Evolutionary conservation across 2,329 filamentous ascomycete species (phyloP).

Genomic region (Periconia macrospinosa): DNA sequence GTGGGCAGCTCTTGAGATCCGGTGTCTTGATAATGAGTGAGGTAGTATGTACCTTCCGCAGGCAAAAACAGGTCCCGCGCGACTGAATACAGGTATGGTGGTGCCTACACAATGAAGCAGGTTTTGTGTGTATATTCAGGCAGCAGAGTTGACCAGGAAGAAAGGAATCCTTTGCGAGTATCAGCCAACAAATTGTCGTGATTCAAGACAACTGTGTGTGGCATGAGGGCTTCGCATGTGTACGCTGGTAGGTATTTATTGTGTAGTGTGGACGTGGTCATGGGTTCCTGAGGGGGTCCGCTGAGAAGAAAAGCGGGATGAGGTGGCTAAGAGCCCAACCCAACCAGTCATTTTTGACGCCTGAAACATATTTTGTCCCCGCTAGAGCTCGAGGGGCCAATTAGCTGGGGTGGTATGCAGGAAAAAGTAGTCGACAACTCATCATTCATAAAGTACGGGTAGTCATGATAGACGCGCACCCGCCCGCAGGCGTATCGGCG

Average conservation of each 20-base stretch:
- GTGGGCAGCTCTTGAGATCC: slow-evolving; percentile 14
- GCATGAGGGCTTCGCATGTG: slow-evolving; percentile 11
- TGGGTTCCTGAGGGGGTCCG: slow-evolving; percentile 25
- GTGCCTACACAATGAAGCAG: slow-evolving; percentile 17
- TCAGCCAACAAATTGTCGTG: slow-evolving; percentile 7
- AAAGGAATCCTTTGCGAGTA: slow-evolving; percentile 6
- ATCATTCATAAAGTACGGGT: slow-evolving; percentile 30
- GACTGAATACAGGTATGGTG: background rate
- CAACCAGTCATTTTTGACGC: slow-evolving; percentile 32
- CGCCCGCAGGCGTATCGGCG: slow-evolving; percentile 20
- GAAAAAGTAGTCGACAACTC: slow-evolving; percentile 40
- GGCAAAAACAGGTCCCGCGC: slow-evolving; percentile 17
- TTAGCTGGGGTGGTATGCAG: slow-evolving; percentile 21
- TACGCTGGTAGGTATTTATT: slow-evolving; percentile 25
- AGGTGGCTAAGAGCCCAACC: slow-evolving; percentile 34
- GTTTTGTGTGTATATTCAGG: slow-evolving; percentile 19
- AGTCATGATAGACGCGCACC: slow-evolving; percentile 26
- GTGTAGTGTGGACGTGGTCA: slow-evolving; percentile 29
- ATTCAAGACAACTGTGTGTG: slow-evolving; percentile 10
- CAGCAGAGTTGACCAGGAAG: slow-evolving; percentile 4
- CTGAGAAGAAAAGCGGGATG: slow-evolving; percentile 37
- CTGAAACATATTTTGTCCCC: slow-evolving; percentile 40
- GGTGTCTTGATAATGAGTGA: slow-evolving; percentile 9
- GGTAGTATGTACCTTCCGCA: background rate
- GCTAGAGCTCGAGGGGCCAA: slow-evolving; percentile 36